phyloP scores from a whole-genome alignment of 441 rosid genomes.

The Eutrema salsugineum region DNA sequence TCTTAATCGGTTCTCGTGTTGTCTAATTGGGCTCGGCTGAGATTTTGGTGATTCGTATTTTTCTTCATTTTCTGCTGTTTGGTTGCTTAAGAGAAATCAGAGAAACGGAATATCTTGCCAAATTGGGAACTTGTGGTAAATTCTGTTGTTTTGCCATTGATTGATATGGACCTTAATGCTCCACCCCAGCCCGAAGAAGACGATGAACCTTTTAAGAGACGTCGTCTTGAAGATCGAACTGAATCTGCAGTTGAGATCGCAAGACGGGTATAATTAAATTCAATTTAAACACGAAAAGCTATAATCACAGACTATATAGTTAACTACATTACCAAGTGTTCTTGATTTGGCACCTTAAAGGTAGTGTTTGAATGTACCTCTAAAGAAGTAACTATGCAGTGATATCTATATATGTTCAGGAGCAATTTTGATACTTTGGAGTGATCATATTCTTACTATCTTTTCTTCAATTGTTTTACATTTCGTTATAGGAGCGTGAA shows the following conservation, averaged over 20 bases:
- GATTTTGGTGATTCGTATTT: too few relatives aligned
- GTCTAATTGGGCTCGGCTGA: too few relatives aligned
- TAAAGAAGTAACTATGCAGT: too few relatives aligned
- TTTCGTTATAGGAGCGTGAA: too few relatives aligned
- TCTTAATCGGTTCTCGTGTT: too few relatives aligned
- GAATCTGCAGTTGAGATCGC: constrained; percentile 77
- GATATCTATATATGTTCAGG: too few relatives aligned
- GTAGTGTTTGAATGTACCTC: too few relatives aligned
- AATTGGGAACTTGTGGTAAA: constrained; percentile 1
- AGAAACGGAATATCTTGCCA: too few relatives aligned
- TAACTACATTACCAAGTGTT: background rate
- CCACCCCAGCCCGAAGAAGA: constrained; percentile 84
- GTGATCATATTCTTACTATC: background rate
- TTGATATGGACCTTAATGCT: constrained; percentile 92
- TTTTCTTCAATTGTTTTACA: background rate
- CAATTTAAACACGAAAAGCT: background rate
- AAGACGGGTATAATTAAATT: constrained; percentile 54
- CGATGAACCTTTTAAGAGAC: constrained; percentile 57
- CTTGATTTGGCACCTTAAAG: background rate
- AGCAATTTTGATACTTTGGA: background rate
- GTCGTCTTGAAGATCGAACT: constrained; percentile 38
- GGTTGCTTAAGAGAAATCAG: too few relatives aligned
- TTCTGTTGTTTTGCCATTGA: constrained; percentile 32
- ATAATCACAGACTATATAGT: background rate
- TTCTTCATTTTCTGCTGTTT: too few relatives aligned